phyloP scores from a whole-genome alignment of 805 yeast species.

The Tetrapisispora namnaoensis region DNA sequence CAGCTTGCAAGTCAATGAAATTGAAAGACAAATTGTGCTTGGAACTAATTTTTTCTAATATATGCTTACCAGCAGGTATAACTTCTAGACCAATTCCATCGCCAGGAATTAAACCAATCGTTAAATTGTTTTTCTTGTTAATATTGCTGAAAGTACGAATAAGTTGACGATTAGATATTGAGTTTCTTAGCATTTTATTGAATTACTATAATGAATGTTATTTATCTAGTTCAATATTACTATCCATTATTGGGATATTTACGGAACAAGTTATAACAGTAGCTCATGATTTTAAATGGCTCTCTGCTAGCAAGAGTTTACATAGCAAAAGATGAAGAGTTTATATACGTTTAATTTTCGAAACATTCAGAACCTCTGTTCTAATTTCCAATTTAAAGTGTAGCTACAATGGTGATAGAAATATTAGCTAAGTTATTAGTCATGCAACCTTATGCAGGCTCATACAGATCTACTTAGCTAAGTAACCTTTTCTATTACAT shows the following conservation, averaged over 20 bases:
- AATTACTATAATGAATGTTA: neutral
- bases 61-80: conserved; percentile 89
- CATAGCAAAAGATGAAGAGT: neutral
- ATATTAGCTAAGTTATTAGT: neutral
- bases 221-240: too few species aligned
- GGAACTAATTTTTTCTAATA: conserved; percentile 75
- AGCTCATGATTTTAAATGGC: too few species aligned
- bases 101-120: conserved; percentile 80
- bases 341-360: neutral
- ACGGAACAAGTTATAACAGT: too few species aligned
- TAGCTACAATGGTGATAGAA: too few species aligned
- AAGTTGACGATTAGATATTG: conserved; percentile 20
- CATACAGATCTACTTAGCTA: too few species aligned
- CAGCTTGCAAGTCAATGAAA: conserved; percentile 84
- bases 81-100: conserved; percentile 98
- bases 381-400: too few species aligned
- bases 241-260: too few species aligned
- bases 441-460: neutral
- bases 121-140: conserved; percentile 32
- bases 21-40: conserved; percentile 69
- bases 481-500: too few species aligned
- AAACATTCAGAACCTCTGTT: too few species aligned
- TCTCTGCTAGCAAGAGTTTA: neutral
- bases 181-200: conserved; percentile 21
- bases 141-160: conserved; percentile 29